These are phyloP conservation scores for Amanita phalloides DNA, from an alignment of 768 basidiomycete species.

Conservation along the genomic window DNA sequence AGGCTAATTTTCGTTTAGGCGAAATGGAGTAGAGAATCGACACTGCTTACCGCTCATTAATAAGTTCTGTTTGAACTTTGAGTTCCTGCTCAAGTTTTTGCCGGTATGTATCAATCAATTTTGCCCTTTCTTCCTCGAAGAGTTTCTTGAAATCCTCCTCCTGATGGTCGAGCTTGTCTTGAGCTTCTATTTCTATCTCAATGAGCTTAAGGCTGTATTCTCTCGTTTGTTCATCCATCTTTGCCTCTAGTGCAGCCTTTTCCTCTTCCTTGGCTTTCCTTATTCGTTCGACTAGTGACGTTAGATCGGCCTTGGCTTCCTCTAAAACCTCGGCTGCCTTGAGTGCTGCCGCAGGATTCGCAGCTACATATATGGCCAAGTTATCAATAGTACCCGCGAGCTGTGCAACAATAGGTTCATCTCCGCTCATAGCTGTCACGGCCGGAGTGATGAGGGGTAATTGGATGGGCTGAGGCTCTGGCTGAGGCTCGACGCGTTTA, in stretches of 20 bases:
- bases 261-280: constrained; percentile 77
- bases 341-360: constrained; percentile 55
- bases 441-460: constrained; percentile 79
- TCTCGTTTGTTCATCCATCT: constrained; percentile 71
- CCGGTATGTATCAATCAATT: constrained; percentile 68
- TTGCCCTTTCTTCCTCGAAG: constrained; percentile 68
- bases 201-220: constrained; percentile 78
- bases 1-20: constrained; percentile 37
- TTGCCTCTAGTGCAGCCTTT: constrained; percentile 45
- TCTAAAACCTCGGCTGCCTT: constrained; percentile 70
- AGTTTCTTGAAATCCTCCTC: constrained; percentile 79
- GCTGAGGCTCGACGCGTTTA: constrained; percentile 15
- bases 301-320: constrained; percentile 72
- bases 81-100: constrained; percentile 82
- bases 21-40: neutral
- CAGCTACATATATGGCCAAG: constrained; percentile 73
- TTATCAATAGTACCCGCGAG: constrained; percentile 90
- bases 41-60: constrained; percentile 76
- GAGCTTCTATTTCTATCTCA: constrained; percentile 76
- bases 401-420: constrained; percentile 90
- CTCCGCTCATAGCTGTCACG: constrained; percentile 56
- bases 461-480: constrained; percentile 18
- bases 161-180: constrained; percentile 77
- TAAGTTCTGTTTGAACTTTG: constrained; percentile 79
- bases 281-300: constrained; percentile 64